Base-by-base conservation (phyloP, 331 rosid genomes). In the Malus hybrid region DNA sequence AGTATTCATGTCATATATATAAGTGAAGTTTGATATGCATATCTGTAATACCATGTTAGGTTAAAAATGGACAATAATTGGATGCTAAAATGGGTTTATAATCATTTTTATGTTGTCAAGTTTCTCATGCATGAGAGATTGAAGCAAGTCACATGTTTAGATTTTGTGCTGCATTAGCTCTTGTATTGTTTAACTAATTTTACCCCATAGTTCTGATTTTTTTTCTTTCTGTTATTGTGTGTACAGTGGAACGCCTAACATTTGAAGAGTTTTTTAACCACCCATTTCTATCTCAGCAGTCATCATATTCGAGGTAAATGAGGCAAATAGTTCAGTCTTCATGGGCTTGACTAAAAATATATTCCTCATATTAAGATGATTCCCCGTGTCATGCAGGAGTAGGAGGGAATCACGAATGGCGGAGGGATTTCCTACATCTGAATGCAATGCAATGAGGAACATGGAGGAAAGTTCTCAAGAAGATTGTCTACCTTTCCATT, bases 191-290 rank as follows among this genome's bases (percentile, higher is more conserved):
- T 56, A 20, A 29, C 3, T 13, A 62, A 27, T 46, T 19, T 71
- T 11, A 34, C 55, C 67, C 10, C 62, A 10, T 74, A 19, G 24
- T 66, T 61, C 32, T 71, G 50, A 36, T 74, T 67, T 24, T 75
- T 50, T 77, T 79, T 75, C 22, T 13, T 24, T 24, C 73, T 69
- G 16, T 79, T 64, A 74, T 70, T 86, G 75, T 75, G 83, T 74
- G 75, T 84, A 46, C 90, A 95, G 99, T 92, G 87, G 99, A 95
- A 77, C 86, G 99, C 65, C 81, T 95, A 74, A 90, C 99, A 52
- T 92, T 90, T 69, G 98, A 92, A 83, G 98, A 95, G 80, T 95
- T 90, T 83, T 92, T 95, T 81, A 90, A 88, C 73, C 99, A 95
- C 69, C 88, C 90, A 59, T 92, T 86, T 70, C 87, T 95, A 70